phyloP scores from a whole-genome alignment of 1,139 yeast species.

The Zygosaccharomyces pseudobailii region DNA sequence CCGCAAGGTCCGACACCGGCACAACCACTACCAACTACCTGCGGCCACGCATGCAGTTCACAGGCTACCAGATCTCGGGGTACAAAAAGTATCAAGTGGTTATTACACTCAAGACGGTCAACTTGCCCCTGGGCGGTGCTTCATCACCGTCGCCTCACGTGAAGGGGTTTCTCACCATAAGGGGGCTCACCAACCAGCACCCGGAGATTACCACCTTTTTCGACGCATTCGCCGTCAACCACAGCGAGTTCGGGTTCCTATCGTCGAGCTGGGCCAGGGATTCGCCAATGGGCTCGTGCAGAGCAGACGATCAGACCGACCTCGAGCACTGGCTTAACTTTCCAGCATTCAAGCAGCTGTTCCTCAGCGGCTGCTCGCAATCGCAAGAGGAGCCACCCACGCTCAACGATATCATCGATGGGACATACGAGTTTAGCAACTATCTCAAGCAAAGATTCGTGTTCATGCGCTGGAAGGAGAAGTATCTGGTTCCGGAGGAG shows the following conservation, averaged over 20 bases:
- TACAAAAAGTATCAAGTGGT: conserved; percentile 33
- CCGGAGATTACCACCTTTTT: conserved; percentile 83
- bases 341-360: conserved; percentile 38
- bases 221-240: conserved; percentile 79
- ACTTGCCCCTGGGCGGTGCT: conserved; percentile 19
- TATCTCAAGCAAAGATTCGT: conserved; percentile 46
- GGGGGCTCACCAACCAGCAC: conserved; percentile 70
- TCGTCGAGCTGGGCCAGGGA: conserved; percentile 41
- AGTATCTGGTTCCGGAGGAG: conserved; percentile 78
- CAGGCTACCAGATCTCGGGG: conserved; percentile 34
- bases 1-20: background rate
- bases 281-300: conserved; percentile 47
- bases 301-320: conserved; percentile 58
- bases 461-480: conserved; percentile 95
- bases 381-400: conserved; percentile 10
- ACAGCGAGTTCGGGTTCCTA: conserved; percentile 42
- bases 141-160: conserved; percentile 36
- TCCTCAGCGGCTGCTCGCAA: conserved; percentile 28
- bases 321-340: conserved; percentile 84
- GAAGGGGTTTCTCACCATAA: conserved; percentile 75
- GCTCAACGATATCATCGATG: conserved; percentile 15
- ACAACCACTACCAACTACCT: conserved; percentile 19
- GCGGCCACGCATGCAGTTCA: conserved; percentile 26
- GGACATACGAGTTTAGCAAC: conserved; percentile 28
- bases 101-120: conserved; percentile 28